Evolutionary conservation across 108 stramenopile species (phyloP).

Genomic region (Epipyxis sp.): DNA sequence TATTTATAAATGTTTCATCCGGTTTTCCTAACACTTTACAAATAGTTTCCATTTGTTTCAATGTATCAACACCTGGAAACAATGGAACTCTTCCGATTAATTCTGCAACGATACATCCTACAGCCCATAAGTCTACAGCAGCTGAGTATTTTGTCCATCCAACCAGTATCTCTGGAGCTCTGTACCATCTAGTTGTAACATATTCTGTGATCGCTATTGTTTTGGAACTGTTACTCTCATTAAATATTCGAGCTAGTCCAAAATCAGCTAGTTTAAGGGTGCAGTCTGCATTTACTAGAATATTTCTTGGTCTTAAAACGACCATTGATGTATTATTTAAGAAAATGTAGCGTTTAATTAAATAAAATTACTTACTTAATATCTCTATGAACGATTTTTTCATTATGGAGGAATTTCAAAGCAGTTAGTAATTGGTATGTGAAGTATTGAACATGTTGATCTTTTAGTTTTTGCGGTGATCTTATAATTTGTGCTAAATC

Average conservation of each 20-base stretch:
- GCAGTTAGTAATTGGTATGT: neutral
- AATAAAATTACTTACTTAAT: conserved; percentile 49
- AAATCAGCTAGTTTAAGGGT: conserved; percentile 97
- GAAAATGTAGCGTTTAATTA: no score
- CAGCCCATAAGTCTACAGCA: conserved; percentile 88
- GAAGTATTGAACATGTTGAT: conserved; percentile 30
- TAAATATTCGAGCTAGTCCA: conserved; percentile 81
- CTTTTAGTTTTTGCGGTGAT: conserved; percentile 40
- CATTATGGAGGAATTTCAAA: conserved; percentile 11
- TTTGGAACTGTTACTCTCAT: conserved; percentile 73
- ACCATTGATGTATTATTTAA: no score
- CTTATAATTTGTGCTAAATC: conserved; percentile 63
- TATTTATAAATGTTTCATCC: neutral
- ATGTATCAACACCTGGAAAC: conserved; percentile 51
- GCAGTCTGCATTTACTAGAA: conserved; percentile 95
- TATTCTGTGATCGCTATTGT: conserved; percentile 45
- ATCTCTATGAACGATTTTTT: conserved; percentile 86
- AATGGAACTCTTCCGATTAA: conserved; percentile 68
- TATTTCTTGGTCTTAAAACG: conserved; percentile 67
- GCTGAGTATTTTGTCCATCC: conserved; percentile 79
- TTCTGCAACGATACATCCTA: conserved; percentile 96
- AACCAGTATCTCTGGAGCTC: conserved; percentile 91
- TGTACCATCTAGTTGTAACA: conserved; percentile 96
- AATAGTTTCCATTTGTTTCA: neutral
- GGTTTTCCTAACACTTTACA: neutral